Base-by-base conservation (phyloP, 306 rosid genomes). In the Pachyrhizus erosus region DNA sequence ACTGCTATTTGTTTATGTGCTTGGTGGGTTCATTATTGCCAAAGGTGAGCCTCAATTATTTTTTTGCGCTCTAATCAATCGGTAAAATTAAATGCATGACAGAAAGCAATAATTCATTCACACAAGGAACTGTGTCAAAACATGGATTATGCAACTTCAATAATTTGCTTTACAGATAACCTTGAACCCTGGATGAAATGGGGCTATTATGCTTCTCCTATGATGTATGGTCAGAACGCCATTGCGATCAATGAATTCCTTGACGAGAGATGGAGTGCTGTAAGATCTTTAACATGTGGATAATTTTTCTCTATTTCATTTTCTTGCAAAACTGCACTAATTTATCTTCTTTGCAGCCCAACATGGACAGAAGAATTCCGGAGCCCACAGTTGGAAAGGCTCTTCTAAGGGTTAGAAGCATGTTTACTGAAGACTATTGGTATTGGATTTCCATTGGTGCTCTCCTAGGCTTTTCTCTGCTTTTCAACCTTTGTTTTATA, bases 191-290 rank as follows among this genome's bases (percentile, higher is more conserved):
- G 98, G 98, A 90, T 93, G 94, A 60, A 87, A 80, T 96, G 99
- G 99, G 98, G 96, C 15, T 96, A 85, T 82, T 96, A 96, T 79
- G 58, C 72, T 51, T 96, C 96, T 84, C 99, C 99, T 40, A 85
- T 96, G 97, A 96, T 89, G 94, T 96, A 96, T 78, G 98, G 98
- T 83, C 98, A 96, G 58, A 96, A 96, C 72, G 94, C 99, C 27
- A 89, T 96, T 54, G 98, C 70, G 80, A 92, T 93, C 80, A 93
- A 93, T 33, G 99, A 96, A 79, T 96, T 96, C 81, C 98, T 93
- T 1, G 99, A 93, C 67, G 24, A 91, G 76, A 96, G 99, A 90
- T 96, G 99, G 99, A 89, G 89, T 37, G 34, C 72, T 34, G 98
- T 96, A 86, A 85, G 87, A 69, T 79, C 76, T 62, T 76, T 34